Evolutionary conservation across 2,329 filamentous ascomycete genomes (phyloP).

Genomic region (Lojkania enalia): DNA sequence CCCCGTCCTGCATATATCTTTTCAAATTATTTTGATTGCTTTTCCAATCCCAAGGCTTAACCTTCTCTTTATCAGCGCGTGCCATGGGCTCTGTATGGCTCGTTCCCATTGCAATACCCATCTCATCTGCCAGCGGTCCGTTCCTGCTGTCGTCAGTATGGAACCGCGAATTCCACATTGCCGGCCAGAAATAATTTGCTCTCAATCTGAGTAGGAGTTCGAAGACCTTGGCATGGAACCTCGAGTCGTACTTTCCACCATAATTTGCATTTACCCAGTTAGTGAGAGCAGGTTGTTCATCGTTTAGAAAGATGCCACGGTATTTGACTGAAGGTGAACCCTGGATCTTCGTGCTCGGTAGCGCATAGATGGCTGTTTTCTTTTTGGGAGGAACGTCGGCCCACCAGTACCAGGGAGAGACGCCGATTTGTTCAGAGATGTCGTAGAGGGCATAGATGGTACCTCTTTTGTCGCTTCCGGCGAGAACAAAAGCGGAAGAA

Average conservation of each 20-base stretch:
- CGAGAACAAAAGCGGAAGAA: slow-evolving; percentile 63
- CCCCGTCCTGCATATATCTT: slow-evolving; percentile 31
- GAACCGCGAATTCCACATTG: slow-evolving; percentile 69
- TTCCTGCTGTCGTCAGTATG: slow-evolving; percentile 69
- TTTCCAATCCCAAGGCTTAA: slow-evolving; percentile 34
- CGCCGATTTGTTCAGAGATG: slow-evolving; percentile 70
- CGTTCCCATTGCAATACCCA: slow-evolving; percentile 70
- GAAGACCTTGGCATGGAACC: slow-evolving; percentile 68
- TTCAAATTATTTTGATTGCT: slow-evolving; percentile 28
- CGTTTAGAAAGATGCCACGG: slow-evolving; percentile 69
- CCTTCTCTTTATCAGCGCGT: slow-evolving; percentile 52
- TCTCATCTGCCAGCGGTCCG: slow-evolving; percentile 68
- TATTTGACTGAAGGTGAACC: slow-evolving; percentile 65
- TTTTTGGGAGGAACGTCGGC: slow-evolving; percentile 61
- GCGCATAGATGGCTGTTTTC: slow-evolving; percentile 58
- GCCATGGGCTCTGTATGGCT: slow-evolving; percentile 73
- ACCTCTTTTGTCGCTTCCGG: slow-evolving; percentile 64
- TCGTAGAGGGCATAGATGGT: slow-evolving; percentile 71
- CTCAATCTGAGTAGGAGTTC: slow-evolving; percentile 69
- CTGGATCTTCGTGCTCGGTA: slow-evolving; percentile 58
- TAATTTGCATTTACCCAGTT: slow-evolving; percentile 64
- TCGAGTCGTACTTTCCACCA: slow-evolving; percentile 51
- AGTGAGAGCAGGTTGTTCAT: slow-evolving; percentile 66
- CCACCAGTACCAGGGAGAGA: slow-evolving; percentile 70
- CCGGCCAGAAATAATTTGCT: slow-evolving; percentile 75